Evolutionary conservation across 495 filamentous ascomycete genomes (phyloP).

Genomic region (Tuber calosporum): DNA sequence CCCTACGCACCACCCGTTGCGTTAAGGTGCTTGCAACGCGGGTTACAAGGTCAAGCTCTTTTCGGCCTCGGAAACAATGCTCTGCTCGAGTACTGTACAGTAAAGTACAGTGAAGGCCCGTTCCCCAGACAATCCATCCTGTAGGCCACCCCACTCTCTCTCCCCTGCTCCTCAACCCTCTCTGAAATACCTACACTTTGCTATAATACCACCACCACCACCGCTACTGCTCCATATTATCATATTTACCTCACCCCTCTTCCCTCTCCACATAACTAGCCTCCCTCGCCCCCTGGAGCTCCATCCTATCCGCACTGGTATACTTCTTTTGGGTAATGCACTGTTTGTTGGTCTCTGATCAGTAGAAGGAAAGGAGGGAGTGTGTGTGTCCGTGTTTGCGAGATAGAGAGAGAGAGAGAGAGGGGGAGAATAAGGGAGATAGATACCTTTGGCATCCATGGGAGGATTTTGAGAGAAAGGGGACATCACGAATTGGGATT

Average conservation of each 20-base stretch:
- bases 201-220: neutral
- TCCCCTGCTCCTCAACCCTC: neutral
- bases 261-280: neutral
- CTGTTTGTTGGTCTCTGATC: neutral
- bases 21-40: neutral
- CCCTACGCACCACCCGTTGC: neutral
- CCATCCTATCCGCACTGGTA: neutral
- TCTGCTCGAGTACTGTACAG: neutral
- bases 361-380: neutral
- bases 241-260: conserved; percentile 4
- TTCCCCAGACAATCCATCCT: neutral
- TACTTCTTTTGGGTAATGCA: neutral
- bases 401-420: conserved; percentile 8
- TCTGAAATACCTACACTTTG: neutral
- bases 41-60: neutral
- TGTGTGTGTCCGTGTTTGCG: neutral
- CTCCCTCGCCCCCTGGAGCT: neutral
- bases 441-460: neutral
- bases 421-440: conserved; percentile 12
- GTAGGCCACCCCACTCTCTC: neutral
- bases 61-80: neutral
- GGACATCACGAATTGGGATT: neutral
- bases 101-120: neutral
- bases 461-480: neutral
- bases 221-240: neutral